A percentile compares a stretch with the other conserved stretches of the same genome.
Conservation (phyloP, 331 rosid genomes). For the Pyrus hybrid region DNA sequence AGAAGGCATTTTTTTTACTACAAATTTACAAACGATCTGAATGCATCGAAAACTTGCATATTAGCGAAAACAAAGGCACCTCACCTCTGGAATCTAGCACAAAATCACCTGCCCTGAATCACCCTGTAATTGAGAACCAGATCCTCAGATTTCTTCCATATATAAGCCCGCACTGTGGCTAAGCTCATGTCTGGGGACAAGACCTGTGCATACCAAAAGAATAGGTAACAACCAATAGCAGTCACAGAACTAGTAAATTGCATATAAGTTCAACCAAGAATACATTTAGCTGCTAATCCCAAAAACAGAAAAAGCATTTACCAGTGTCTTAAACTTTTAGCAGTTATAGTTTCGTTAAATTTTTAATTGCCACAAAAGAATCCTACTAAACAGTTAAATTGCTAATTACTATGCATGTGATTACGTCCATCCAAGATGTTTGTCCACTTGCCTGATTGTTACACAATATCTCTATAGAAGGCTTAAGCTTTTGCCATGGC, state of each 20-base stretch:
- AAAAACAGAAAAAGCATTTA: background rate
- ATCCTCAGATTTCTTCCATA: constrained; percentile 97
- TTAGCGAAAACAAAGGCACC: background rate
- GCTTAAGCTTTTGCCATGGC: constrained; percentile 85
- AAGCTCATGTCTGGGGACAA: constrained; percentile 88
- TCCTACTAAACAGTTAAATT: background rate
- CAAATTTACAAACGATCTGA: background rate
- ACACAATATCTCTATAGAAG: constrained; percentile 90
- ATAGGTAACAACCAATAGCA: background rate
- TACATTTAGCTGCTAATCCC: background rate
- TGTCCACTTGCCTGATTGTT: constrained; percentile 77
- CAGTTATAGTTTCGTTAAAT: background rate
- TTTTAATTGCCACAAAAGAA: background rate
- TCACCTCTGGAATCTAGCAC: constrained; percentile 19
- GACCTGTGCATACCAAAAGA: constrained; percentile 38
- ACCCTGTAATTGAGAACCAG: constrained; percentile 80
- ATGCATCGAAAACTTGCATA: background rate
- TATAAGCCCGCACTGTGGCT: constrained; percentile 90
- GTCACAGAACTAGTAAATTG: background rate
- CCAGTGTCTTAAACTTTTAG: background rate
- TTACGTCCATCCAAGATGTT: background rate
- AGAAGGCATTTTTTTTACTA: background rate
- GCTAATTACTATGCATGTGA: background rate
- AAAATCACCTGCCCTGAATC: constrained; percentile 73
- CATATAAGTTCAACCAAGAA: background rate